A percentile compares a stretch with the other conserved stretches of the same genome.
Evolutionary conservation across 768 basidiomycete species (phyloP).

Genomic region (Scleroderma bovista): DNA sequence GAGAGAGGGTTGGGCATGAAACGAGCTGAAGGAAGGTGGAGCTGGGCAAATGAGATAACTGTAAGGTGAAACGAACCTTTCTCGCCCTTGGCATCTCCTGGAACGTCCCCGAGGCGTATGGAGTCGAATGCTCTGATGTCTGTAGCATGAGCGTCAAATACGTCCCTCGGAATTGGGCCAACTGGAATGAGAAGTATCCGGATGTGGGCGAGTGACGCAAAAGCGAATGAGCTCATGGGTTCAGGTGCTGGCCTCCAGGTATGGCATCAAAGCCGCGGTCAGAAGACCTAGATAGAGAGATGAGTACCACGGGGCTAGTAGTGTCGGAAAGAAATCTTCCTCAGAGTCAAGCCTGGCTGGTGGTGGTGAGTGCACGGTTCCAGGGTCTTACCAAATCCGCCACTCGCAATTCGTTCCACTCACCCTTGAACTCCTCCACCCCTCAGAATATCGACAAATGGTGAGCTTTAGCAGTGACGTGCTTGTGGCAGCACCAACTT

Average conservation of each 20-base stretch:
- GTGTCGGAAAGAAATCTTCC: too few species aligned
- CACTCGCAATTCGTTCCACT: neutral
- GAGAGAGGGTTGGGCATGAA: conserved; percentile 78
- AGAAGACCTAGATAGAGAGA: too few species aligned
- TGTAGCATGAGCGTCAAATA: conserved; percentile 68
- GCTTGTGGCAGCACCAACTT: neutral
- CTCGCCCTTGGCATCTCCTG: conserved; percentile 71
- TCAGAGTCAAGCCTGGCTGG: too few species aligned
- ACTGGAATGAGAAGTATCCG: conserved; percentile 84
- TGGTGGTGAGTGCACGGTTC: neutral
- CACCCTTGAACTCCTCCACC: too few species aligned
- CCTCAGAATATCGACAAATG: conserved; percentile 13
- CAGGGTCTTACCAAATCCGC: neutral
- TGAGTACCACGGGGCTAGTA: too few species aligned
- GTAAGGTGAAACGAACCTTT: conserved; percentile 43
- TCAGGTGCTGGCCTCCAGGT: neutral
- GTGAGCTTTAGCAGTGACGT: conserved; percentile 14
- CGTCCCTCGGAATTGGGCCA: conserved; percentile 60
- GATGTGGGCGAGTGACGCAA: conserved; percentile 81
- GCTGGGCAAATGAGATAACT: conserved; percentile 1
- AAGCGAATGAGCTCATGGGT: conserved; percentile 64
- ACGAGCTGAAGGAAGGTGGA: conserved; percentile 44
- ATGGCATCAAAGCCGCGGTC: neutral
- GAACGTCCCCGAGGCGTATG: conserved; percentile 78
- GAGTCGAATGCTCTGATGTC: conserved; percentile 71